These are phyloP conservation scores for Xylariaceae sp. DNA, from an alignment of 2,329 filamentous ascomycete species.

Conservation along the genomic window DNA sequence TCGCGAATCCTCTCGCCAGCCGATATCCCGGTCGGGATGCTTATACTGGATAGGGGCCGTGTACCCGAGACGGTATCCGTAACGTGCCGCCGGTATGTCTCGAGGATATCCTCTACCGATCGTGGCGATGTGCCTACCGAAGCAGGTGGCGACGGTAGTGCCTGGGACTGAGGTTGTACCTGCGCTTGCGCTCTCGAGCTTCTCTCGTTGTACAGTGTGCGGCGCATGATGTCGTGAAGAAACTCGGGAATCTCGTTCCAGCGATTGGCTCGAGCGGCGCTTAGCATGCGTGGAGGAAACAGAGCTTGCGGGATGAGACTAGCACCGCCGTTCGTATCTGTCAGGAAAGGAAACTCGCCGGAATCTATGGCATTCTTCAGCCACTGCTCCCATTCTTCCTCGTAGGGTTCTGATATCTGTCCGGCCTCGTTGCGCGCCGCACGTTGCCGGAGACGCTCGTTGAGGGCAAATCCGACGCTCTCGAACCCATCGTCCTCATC, in stretches of 20 bases:
- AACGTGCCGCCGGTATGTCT: too few relatives aligned
- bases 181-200: background rate
- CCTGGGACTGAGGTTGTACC: conserved; percentile 10
- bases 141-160: background rate
- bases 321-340: conserved; percentile 37
- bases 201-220: conserved; percentile 39
- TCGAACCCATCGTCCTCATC: conserved; percentile 51
- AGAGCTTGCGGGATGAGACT: conserved; percentile 34
- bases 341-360: conserved; percentile 49
- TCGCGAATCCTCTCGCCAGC: too few relatives aligned
- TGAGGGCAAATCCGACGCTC: conserved; percentile 59
- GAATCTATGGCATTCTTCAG: conserved; percentile 66
- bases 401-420: conserved; percentile 54
- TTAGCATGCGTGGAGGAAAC: conserved; percentile 50
- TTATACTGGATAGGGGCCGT: too few relatives aligned
- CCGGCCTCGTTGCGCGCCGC: conserved; percentile 61
- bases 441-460: conserved; percentile 61
- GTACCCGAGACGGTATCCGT: too few relatives aligned
- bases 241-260: conserved; percentile 57
- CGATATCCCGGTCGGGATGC: too few relatives aligned
- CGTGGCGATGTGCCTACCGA: background rate
- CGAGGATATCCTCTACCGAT: background rate
- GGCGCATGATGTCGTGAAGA: conserved; percentile 50
- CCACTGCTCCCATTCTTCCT: conserved; percentile 73
- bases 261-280: conserved; percentile 50